These are phyloP conservation scores for Fraxinus xanthoxyloides DNA, from an alignment of 305 asterid genomes.

Conservation along the genomic window DNA sequence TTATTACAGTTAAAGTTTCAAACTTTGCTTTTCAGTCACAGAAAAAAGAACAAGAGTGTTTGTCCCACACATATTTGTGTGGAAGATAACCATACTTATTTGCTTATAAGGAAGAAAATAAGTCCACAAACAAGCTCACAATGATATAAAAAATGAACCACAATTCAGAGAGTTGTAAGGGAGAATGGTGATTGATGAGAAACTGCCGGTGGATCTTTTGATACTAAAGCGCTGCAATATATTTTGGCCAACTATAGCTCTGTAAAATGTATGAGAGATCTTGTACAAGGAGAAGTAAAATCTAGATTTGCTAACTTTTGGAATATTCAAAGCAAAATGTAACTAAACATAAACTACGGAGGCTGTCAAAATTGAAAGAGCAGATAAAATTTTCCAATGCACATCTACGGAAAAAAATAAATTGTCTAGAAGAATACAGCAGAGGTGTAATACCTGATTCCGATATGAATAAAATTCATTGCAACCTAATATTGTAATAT, in stretches of 20 bases:
- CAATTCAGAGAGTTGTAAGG: neutral
- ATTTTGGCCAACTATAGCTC: neutral
- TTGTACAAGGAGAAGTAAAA: neutral
- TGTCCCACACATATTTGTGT: neutral
- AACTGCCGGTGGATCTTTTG: neutral
- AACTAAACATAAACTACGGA: neutral
- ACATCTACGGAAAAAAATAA: slow-evolving; percentile 3
- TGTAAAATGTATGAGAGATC: neutral
- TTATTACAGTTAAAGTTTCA: neutral
- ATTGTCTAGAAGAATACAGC: neutral
- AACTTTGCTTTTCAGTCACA: neutral
- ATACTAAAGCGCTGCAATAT: neutral
- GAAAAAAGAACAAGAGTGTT: neutral
- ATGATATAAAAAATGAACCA: neutral
- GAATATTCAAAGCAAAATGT: neutral
- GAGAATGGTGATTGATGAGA: neutral
- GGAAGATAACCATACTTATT: neutral
- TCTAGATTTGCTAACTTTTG: neutral
- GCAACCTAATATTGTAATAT: slow-evolving; percentile 87
- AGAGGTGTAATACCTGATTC: slow-evolving; percentile 61
- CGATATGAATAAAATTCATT: slow-evolving; percentile 92
- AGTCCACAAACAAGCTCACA: neutral
- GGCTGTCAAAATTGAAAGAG: neutral
- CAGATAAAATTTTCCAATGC: neutral
- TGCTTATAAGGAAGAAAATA: neutral